Conservation (phyloP, 345 rosid genomes). For the Eucalyptus regnans region DNA sequence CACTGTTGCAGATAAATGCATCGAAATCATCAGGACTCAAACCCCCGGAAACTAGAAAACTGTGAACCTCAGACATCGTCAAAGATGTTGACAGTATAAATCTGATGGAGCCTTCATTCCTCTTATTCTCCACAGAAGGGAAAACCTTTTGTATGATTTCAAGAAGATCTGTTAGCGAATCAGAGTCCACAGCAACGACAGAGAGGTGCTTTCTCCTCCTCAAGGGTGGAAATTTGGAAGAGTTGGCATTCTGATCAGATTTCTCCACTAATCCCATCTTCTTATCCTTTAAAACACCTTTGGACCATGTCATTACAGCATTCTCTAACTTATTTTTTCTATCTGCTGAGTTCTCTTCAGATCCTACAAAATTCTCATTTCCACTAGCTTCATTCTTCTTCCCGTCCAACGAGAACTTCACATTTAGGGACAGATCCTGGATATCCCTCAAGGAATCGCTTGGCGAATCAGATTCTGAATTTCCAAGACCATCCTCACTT, state of each 20-base stretch:
- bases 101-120: slow-evolving; percentile 72
- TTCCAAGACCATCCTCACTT: slow-evolving; percentile 53
- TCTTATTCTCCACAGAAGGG: slow-evolving; percentile 70
- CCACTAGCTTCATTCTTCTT: slow-evolving; percentile 44
- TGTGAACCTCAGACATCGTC: slow-evolving; percentile 72
- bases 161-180: slow-evolving; percentile 34
- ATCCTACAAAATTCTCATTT: slow-evolving; percentile 36
- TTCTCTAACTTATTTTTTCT: slow-evolving; percentile 65
- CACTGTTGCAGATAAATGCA: slow-evolving; percentile 92
- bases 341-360: slow-evolving; percentile 49
- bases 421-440: slow-evolving; percentile 87
- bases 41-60: slow-evolving; percentile 56
- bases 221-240: slow-evolving; percentile 67
- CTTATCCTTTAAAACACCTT: slow-evolving; percentile 52
- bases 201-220: slow-evolving; percentile 71
- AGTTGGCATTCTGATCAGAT: slow-evolving; percentile 37
- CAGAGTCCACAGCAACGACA: slow-evolving; percentile 80
- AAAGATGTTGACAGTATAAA: slow-evolving; percentile 79
- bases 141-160: slow-evolving; percentile 50
- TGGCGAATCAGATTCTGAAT: slow-evolving; percentile 82
- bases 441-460: slow-evolving; percentile 92
- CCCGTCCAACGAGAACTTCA: slow-evolving; percentile 86
- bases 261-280: slow-evolving; percentile 49
- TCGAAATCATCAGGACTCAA: slow-evolving; percentile 78
- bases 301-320: slow-evolving; percentile 74